These are phyloP conservation scores for Debaryomyces udenii DNA, from an alignment of 1,139 yeast species.

Conservation along the genomic window DNA sequence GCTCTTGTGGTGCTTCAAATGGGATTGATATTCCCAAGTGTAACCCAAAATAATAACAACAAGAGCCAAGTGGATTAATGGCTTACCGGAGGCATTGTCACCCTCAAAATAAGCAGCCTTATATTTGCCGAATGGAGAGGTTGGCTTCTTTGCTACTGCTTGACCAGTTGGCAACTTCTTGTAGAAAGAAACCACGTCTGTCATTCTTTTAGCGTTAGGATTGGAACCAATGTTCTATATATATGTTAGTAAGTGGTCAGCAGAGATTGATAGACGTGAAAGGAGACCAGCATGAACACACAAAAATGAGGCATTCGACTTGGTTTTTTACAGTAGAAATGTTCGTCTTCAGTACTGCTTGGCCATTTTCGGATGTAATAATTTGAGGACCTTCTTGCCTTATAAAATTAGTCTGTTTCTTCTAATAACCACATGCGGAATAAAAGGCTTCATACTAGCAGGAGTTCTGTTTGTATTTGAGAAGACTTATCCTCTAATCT, in stretches of 20 bases:
- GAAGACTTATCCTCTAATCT: no score
- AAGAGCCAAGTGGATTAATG: conserved; percentile 76
- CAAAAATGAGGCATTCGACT: no score
- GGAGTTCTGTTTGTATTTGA: no score
- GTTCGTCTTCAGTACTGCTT: no score
- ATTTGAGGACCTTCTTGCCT: no score
- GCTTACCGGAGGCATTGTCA: conserved; percentile 79
- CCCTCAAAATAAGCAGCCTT: conserved; percentile 79
- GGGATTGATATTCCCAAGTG: conserved; percentile 93
- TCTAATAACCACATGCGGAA: no score
- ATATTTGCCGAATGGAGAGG: conserved; percentile 74
- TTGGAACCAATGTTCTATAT: conserved; percentile 84
- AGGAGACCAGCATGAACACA: no score
- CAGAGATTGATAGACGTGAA: no score
- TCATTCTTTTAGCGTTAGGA: conserved; percentile 97
- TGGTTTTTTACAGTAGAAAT: no score
- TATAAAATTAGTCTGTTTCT: no score
- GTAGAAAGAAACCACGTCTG: conserved; percentile 93
- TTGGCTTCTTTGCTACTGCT: conserved; percentile 72
- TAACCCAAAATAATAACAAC: conserved; percentile 79
- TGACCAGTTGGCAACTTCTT: conserved; percentile 95
- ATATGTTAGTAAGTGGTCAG: conserved; percentile 2
- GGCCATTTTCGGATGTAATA: no score
- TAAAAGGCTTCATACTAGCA: no score
- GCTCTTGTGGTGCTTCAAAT: conserved; percentile 56